Evolutionary conservation across 257 asterid genomes (phyloP), one percentile per base, ranked within the genome.

Genomic region (Solanum chiquidenum): DNA sequence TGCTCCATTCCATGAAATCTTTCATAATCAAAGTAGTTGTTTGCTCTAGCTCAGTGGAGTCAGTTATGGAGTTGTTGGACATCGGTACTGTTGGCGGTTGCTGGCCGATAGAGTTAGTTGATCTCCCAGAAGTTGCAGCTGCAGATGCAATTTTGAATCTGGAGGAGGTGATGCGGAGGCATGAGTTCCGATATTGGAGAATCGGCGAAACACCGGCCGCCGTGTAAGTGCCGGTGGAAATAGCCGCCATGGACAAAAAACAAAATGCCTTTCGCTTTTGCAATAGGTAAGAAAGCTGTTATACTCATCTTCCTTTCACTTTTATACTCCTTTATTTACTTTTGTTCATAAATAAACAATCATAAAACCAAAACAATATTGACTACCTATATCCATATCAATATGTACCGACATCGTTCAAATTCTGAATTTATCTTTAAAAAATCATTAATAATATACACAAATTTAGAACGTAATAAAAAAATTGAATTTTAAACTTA

Each of bases 1-100:
- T 38, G n/a, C 95, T 90, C 79, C 87, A 92, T 60, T 89, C 90
- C 33, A 93, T 91, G 90, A 94, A 95, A 69, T 95, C 96, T 85
- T 86, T 85, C 88, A 92, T 84, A 84, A 76, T 89, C 90, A 87
- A 66, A n/a, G 73, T 66, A 34, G 87, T 68, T 34, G 87, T 84
- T 42, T 86, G 87, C 34, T n/a, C 60, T 5, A 79, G 31, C 60
- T 40, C 44, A 9, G 71, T 35, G 44, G 29, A 66, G 23, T 69
- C 76, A 69, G 38, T 31, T 14, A 29, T 37, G 83, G 83, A 75
- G 52, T 75, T 75, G 55, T 23, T 75, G 20, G 33, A 14, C 83
- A 69, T 33, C 13, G 42, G 13, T 20, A 58, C 66, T 20, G 35
- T 23, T 76, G 60, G 60, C 83, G 33, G 35, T n/a, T 74, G 83